phyloP scores from a whole-genome alignment of 1,139 yeast genomes.

The Geotrichum bryndzae region DNA sequence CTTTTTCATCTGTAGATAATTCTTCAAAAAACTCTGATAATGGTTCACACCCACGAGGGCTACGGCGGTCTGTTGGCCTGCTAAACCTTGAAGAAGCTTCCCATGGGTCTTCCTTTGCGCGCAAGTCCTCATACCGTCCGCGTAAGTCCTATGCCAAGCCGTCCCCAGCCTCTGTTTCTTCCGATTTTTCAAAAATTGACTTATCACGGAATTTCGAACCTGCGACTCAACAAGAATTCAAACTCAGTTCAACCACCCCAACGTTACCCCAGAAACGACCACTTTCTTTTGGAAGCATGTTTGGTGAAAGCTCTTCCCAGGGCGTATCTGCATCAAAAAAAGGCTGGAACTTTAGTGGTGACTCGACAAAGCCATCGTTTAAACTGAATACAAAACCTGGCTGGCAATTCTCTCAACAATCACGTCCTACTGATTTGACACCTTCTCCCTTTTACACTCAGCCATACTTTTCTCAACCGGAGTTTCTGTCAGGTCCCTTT shows the following conservation, averaged over 20 bases:
- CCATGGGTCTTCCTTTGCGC: constrained; percentile 23
- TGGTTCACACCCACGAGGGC: constrained; percentile 20
- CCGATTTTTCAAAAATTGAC: constrained; percentile 9
- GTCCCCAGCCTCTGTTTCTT: constrained; percentile 18
- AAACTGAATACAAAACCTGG: neutral
- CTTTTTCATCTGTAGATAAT: neutral
- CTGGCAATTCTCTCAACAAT: neutral
- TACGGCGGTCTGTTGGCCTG: constrained; percentile 39
- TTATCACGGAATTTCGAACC: neutral
- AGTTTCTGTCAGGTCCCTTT: constrained; percentile 6
- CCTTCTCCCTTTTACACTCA: constrained; percentile 16
- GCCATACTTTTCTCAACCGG: constrained; percentile 15
- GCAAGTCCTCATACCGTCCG: constrained; percentile 13
- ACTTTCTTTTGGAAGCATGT: constrained; percentile 6
- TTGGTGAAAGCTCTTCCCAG: constrained; percentile 1
- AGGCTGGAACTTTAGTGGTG: constrained; percentile 10
- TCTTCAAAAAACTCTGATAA: neutral
- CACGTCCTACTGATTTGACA: neutral
- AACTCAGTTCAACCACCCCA: neutral
- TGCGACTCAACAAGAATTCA: constrained; percentile 9
- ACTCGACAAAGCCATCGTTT: neutral
- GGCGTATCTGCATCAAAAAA: constrained; percentile 5
- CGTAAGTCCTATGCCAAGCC: constrained; percentile 5
- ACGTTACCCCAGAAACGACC: constrained; percentile 12
- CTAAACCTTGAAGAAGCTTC: constrained; percentile 38